phyloP scores from a whole-genome alignment of 2,329 filamentous ascomycete genomes.

The Paramyrothecium roridum region DNA sequence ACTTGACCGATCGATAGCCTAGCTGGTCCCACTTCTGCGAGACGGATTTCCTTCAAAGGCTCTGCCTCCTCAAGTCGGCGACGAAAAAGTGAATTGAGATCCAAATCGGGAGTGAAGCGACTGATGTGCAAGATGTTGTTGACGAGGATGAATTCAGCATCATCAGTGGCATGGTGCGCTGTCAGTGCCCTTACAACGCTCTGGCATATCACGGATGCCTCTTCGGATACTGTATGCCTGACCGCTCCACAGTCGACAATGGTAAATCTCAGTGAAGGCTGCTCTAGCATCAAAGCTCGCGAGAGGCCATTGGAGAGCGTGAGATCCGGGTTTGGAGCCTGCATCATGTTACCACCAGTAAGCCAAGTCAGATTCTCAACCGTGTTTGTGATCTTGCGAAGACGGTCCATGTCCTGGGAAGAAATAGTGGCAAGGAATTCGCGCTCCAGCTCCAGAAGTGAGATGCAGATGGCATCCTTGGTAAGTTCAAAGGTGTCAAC shows the following conservation, averaged over 20 bases:
- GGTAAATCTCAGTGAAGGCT: constrained; percentile 1
- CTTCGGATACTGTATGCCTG: not conserved
- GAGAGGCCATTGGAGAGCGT: constrained; percentile 2
- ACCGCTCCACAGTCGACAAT: not conserved
- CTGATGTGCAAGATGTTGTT: constrained; percentile 11
- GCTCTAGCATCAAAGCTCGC: constrained; percentile 4
- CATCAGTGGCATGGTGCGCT: not conserved
- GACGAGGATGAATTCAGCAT: constrained; percentile 4
- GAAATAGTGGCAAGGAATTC: constrained; percentile 5
- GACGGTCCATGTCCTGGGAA: constrained; percentile 1
- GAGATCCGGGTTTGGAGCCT: not conserved
- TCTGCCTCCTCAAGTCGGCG: constrained; percentile 1
- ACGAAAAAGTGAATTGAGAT: constrained; percentile 15
- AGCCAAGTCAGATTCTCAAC: not conserved
- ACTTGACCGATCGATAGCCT: constrained; percentile 7
- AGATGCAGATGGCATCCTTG: not conserved
- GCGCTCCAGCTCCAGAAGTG: constrained; percentile 1
- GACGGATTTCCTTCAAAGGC: not conserved
- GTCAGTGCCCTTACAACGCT: not conserved
- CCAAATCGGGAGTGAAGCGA: constrained; percentile 14
- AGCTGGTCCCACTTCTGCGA: constrained; percentile 3
- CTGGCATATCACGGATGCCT: not conserved
- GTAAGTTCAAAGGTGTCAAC: not conserved
- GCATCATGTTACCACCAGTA: not conserved
- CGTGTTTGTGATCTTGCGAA: not conserved